Evolutionary conservation across 495 filamentous ascomycete genomes (phyloP).

Genomic region (Annulohypoxylon nitens): DNA sequence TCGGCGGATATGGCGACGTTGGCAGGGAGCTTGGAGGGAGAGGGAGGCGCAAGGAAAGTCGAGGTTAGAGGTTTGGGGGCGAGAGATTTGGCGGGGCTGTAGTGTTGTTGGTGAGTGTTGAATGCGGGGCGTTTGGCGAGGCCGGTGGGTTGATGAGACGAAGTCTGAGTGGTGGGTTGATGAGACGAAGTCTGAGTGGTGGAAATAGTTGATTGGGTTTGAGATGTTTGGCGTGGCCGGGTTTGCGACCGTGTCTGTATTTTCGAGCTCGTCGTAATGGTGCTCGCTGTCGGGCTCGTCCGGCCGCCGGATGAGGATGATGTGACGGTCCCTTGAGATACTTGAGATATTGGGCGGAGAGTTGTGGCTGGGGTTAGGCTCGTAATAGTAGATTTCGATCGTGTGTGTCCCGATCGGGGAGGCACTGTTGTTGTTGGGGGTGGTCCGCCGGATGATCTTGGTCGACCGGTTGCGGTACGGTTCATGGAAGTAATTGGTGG

Average conservation of each 20-base stretch:
- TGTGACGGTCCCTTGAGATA: conserved; percentile 29
- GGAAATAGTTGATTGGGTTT: conserved; percentile 25
- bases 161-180: conserved; percentile 17
- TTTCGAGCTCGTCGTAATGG: conserved; percentile 32
- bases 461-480: conserved; percentile 40
- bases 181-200: conserved; percentile 17
- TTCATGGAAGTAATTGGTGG: conserved; percentile 45
- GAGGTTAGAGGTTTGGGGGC: conserved; percentile 69
- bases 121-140: conserved; percentile 66
- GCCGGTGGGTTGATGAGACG: conserved; percentile 18
- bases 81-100: conserved; percentile 72
- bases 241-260: conserved; percentile 42
- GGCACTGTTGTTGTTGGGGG: conserved; percentile 25
- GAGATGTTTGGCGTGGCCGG: conserved; percentile 32
- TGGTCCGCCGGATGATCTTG: conserved; percentile 43
- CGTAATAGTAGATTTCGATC: conserved; percentile 60
- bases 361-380: conserved; percentile 57
- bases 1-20: conserved; percentile 71
- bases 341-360: conserved; percentile 57
- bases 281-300: conserved; percentile 45
- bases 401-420: conserved; percentile 42
- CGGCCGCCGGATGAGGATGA: conserved; percentile 34
- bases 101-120: conserved; percentile 76
- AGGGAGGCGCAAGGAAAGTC: conserved; percentile 64
- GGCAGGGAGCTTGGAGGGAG: conserved; percentile 64